phyloP scores from a whole-genome alignment of 164 flowering plant genomes.

The Hamamelis virginiana region DNA sequence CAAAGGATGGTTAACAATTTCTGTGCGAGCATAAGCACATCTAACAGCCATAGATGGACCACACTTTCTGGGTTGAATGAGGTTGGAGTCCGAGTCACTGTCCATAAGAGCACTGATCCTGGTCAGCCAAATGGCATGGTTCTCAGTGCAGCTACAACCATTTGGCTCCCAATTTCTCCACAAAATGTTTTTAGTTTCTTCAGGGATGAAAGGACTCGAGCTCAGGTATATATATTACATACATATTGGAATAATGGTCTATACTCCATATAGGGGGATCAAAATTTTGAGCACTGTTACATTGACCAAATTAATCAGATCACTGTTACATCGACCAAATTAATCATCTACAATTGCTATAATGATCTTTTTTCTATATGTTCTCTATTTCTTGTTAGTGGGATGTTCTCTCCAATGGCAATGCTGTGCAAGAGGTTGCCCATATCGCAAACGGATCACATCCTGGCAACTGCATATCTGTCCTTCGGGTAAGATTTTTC shows the following conservation, averaged over 20 bases:
- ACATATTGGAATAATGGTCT: background rate
- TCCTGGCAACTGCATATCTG: constrained; percentile 63
- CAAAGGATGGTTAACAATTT: constrained; percentile 60
- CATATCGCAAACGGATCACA: constrained; percentile 61
- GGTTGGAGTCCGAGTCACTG: constrained; percentile 47
- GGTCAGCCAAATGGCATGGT: constrained; percentile 59
- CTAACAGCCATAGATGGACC: constrained; percentile 45
- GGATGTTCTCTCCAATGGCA: constrained; percentile 65
- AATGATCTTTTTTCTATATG: background rate
- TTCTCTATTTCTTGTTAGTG: constrained; percentile 38
- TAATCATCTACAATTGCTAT: background rate
- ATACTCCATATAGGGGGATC: background rate
- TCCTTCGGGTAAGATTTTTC: constrained; percentile 43
- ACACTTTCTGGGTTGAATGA: constrained; percentile 43
- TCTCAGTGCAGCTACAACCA: constrained; percentile 62
- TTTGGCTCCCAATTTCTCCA: constrained; percentile 55
- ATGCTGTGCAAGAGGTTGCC: constrained; percentile 56
- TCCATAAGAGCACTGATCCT: constrained; percentile 49
- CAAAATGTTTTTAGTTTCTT: constrained; percentile 54
- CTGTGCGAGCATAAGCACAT: constrained; percentile 50
- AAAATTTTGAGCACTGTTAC: background rate
- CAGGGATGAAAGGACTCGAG: constrained; percentile 50
- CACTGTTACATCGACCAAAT: no score
- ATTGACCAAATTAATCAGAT: no score
- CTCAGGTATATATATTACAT: constrained; percentile 40